Evolutionary conservation across 2,329 filamentous ascomycete genomes (phyloP), one percentile per base, ranked within the genome.

Genomic region (Claviceps pazoutovae): DNA sequence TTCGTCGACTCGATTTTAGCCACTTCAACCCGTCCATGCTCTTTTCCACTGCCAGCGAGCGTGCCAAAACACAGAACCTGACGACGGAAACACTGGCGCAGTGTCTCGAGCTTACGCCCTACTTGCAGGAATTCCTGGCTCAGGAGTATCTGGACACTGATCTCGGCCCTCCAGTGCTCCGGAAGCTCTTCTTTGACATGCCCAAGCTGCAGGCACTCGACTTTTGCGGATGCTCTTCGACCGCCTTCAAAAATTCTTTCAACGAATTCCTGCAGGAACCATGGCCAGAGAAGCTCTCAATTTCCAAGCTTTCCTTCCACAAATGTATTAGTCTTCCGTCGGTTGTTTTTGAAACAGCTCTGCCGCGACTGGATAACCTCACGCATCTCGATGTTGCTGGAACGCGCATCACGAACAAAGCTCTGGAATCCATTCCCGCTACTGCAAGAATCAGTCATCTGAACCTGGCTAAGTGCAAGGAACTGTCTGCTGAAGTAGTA

Each of bases 111-210:
- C 70, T 89, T 55, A 82, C 84, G 5, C 84, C 86, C 2, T 81
- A 84, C 60, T 71, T 93, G 36, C 81, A 83, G 60, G 87, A 91
- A 67, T 88, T 89, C 62, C 71, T 91, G 48, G 80, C 82, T 17
- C 86, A 90, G 68, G 87, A 93, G 67, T 85, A 91, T 59, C 73
- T 93, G 50, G 86, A 90, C 62, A 80, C 83, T 48, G 87, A 93
- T 58, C 71, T 91, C 46, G 77, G 81, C 59, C 71, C 72, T n/a
- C 71, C 76, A 16, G 83, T 91, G 17, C 67, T 91, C 44, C 72
- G 74, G 55, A 88, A 86, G 66, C 70, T 93, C 43, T 80, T 91
- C 60, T 79, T 79, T 55, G 79, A 75, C 9, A 72, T 88, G 54
- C 78, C 81, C 1, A 69, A 72, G 48, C 68, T 93, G 50, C 73